Evolutionary conservation across 2,329 filamentous ascomycete species (phyloP).

Genomic region (Aspergillus quadricinctus): DNA sequence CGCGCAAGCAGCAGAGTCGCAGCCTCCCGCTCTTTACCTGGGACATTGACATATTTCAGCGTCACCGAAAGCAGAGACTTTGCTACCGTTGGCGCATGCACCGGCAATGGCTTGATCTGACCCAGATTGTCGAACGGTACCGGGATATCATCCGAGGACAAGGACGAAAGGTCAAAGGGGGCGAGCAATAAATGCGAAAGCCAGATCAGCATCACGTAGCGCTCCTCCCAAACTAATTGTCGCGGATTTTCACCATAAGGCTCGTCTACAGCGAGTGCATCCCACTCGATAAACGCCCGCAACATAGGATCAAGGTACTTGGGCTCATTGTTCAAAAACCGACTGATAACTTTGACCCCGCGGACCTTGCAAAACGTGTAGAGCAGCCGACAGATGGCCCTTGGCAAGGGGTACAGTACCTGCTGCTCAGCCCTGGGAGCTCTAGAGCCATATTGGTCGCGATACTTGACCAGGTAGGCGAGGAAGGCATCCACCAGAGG

Average conservation of each 20-base stretch:
- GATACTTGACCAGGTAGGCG: slow-evolving; percentile 52
- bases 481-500: slow-evolving; percentile 72
- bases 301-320: slow-evolving; percentile 78
- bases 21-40: slow-evolving; percentile 85
- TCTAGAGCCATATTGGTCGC: slow-evolving; percentile 36
- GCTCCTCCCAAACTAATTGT: slow-evolving; percentile 74
- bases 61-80: slow-evolving; percentile 67
- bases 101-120: slow-evolving; percentile 45
- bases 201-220: slow-evolving; percentile 85
- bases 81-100: slow-evolving; percentile 64
- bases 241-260: slow-evolving; percentile 17
- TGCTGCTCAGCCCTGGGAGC: slow-evolving; percentile 31
- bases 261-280: slow-evolving; percentile 20
- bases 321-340: slow-evolving; percentile 87
- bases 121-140: slow-evolving; percentile 31
- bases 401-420: slow-evolving; percentile 51
- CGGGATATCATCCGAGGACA: slow-evolving; percentile 55
- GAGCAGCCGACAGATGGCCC: slow-evolving; percentile 72
- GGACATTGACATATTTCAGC: slow-evolving; percentile 64
- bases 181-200: slow-evolving; percentile 75
- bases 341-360: slow-evolving; percentile 85
- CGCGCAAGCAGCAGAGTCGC: slow-evolving; percentile 79
- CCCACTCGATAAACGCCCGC: slow-evolving; percentile 63
- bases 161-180: slow-evolving; percentile 84
- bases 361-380: slow-evolving; percentile 94